Conservation (phyloP, 176 grass and related monocot species). For the Musa schizocarpa region DNA sequence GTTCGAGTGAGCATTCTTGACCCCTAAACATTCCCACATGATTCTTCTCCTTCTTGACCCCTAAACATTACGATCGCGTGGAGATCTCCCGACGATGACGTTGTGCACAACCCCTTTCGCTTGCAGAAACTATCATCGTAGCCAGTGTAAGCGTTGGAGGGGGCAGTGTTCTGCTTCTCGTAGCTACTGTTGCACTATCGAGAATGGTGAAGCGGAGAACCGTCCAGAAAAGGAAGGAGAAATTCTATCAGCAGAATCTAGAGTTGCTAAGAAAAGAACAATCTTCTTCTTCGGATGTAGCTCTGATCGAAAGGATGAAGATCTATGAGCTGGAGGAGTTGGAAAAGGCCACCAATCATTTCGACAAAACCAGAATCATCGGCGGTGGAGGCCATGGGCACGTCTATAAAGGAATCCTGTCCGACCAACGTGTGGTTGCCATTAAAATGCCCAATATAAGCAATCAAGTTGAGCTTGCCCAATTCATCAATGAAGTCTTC, state of each 20-base stretch:
- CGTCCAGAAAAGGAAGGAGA: not conserved
- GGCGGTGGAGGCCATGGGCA: slow-evolving; percentile 10
- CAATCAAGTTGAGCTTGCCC: not conserved
- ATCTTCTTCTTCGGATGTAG: not conserved
- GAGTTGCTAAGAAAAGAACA: not conserved
- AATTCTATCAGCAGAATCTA: not conserved
- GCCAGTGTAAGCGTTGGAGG: not conserved
- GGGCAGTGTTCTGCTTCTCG: not conserved
- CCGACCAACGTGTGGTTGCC: not conserved
- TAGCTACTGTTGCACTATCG: not conserved
- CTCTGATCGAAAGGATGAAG: slow-evolving; percentile 26
- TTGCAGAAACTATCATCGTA: not conserved
- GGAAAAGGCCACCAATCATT: slow-evolving; percentile 10
- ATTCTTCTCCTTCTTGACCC: not conserved
- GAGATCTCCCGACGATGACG: not conserved
- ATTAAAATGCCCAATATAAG: slow-evolving; percentile 15
- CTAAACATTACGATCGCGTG: not conserved
- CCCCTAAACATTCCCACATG: not conserved
- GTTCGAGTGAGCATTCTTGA: not conserved
- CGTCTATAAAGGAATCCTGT: slow-evolving; percentile 14
- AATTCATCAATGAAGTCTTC: not conserved
- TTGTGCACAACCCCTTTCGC: not conserved
- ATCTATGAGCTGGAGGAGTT: slow-evolving; percentile 28
- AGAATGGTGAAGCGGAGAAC: not conserved
- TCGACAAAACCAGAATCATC: slow-evolving; percentile 5